A percentile compares a stretch with the other conserved stretches of the same genome.
phyloP scores from a whole-genome alignment of 2,329 filamentous ascomycete species.

The Phialocephala subalpina region DNA sequence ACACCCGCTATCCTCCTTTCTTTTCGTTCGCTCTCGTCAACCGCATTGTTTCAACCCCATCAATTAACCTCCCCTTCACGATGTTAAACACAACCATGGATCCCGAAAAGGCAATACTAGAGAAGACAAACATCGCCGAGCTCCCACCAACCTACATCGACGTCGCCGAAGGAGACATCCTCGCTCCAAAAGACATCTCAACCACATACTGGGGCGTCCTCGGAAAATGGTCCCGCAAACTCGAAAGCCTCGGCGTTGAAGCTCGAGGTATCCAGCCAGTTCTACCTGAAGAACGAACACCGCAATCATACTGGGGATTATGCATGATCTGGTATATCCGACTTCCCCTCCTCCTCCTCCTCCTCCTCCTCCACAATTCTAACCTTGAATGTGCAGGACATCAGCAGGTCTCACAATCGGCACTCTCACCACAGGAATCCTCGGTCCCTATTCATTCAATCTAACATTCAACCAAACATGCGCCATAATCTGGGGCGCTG shows the following conservation, averaged over 20 bases:
- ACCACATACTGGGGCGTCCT: not conserved
- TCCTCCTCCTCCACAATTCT: not conserved
- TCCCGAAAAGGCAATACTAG: not conserved
- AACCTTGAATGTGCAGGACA: not conserved
- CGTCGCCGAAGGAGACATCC: conserved; percentile 1
- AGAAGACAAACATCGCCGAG: not conserved
- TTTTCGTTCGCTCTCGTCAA: too few relatives aligned
- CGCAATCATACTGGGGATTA: conserved; percentile 16
- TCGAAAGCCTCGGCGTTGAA: conserved; percentile 16
- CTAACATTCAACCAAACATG: conserved; percentile 14
- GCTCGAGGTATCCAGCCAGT: conserved; percentile 19
- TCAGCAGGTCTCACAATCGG: conserved; percentile 10
- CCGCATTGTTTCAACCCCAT: not conserved
- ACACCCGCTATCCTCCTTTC: too few relatives aligned
- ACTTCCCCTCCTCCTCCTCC: too few relatives aligned
- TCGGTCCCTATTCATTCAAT: conserved; percentile 18
- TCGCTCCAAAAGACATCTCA: not conserved
- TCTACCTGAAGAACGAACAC: conserved; percentile 10
- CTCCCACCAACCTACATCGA: not conserved
- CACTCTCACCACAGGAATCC: conserved; percentile 2
- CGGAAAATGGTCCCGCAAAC: conserved; percentile 8
- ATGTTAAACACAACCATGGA: not conserved
- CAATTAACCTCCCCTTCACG: not conserved
- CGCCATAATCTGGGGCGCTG: conserved; percentile 11
- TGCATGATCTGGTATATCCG: conserved; percentile 10